phyloP scores from a whole-genome alignment of 192 early-diverging fungal genomes.

The Anaeromyces robustus region DNA sequence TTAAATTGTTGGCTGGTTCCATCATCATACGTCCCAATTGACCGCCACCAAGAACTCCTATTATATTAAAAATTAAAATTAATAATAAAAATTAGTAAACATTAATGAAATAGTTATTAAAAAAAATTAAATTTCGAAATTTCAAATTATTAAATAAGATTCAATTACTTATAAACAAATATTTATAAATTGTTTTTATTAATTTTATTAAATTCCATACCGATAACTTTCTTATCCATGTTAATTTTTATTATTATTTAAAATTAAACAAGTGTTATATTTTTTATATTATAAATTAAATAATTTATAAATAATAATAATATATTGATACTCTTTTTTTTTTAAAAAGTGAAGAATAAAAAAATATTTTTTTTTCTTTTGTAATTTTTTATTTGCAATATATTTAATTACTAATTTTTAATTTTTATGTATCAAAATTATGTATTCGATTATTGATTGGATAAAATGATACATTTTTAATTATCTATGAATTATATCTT shows the following conservation, averaged over 20 bases:
- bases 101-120: too few species aligned
- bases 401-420: too few species aligned
- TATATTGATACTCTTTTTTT: background rate
- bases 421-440: too few species aligned
- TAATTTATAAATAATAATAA: background rate
- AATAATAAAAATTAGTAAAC: background rate
- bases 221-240: background rate
- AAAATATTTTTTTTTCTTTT: background rate
- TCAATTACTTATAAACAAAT: too few species aligned
- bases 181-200: too few species aligned
- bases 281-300: background rate
- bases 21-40: slow-evolving; percentile 96
- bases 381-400: too few species aligned
- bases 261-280: background rate
- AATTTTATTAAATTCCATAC: background rate
- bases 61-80: background rate
- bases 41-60: slow-evolving; percentile 66
- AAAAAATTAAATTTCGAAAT: too few species aligned
- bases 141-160: too few species aligned
- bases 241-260: background rate
- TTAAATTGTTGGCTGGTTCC: slow-evolving; percentile 86
- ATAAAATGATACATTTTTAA: too few species aligned
- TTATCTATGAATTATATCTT: too few species aligned
- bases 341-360: background rate
- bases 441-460: too few species aligned